Percentiles rank a stretch among this genome's conserved stretches.
phyloP scores from a whole-genome alignment of 1,139 yeast species.

The Saccharomycopsis phalli region DNA sequence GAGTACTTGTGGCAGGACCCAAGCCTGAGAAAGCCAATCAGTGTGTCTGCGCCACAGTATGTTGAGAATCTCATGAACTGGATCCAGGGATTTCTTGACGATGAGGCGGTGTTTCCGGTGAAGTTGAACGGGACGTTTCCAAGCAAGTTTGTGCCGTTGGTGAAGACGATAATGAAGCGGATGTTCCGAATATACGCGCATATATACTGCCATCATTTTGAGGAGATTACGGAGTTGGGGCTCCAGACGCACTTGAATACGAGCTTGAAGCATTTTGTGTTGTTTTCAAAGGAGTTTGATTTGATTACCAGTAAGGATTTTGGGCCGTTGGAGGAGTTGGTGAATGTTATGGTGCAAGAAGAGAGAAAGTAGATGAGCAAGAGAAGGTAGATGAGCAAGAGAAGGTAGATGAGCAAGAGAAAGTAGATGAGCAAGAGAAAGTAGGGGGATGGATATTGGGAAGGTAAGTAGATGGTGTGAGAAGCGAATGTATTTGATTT shows the following conservation, averaged over 20 bases:
- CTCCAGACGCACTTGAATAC: slow-evolving; percentile 90
- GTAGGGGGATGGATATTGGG: too few species aligned
- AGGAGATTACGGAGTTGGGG: slow-evolving; percentile 85
- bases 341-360: slow-evolving; percentile 46
- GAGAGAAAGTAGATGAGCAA: too few species aligned
- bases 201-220: slow-evolving; percentile 95
- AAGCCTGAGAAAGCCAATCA: slow-evolving; percentile 49
- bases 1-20: slow-evolving; percentile 93
- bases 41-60: slow-evolving; percentile 87
- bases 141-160: slow-evolving; percentile 58
- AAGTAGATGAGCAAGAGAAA: too few species aligned
- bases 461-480: too few species aligned
- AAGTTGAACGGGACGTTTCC: slow-evolving; percentile 82
- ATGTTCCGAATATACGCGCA: slow-evolving; percentile 96
- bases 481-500: too few species aligned
- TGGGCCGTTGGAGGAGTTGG: slow-evolving; percentile 87
- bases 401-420: too few species aligned
- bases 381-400: too few species aligned
- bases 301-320: slow-evolving; percentile 72
- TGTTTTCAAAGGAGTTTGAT: slow-evolving; percentile 77
- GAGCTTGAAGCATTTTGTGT: slow-evolving; percentile 84
- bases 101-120: slow-evolving; percentile 82
- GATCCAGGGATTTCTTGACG: slow-evolving; percentile 86
- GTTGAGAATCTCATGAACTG: slow-evolving; percentile 89
- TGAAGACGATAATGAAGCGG: slow-evolving; percentile 80